Percentiles rank a stretch among this genome's conserved stretches.
Evolutionary conservation across 2,329 filamentous ascomycete species (phyloP).

Genomic region (Diaporthe batatas): DNA sequence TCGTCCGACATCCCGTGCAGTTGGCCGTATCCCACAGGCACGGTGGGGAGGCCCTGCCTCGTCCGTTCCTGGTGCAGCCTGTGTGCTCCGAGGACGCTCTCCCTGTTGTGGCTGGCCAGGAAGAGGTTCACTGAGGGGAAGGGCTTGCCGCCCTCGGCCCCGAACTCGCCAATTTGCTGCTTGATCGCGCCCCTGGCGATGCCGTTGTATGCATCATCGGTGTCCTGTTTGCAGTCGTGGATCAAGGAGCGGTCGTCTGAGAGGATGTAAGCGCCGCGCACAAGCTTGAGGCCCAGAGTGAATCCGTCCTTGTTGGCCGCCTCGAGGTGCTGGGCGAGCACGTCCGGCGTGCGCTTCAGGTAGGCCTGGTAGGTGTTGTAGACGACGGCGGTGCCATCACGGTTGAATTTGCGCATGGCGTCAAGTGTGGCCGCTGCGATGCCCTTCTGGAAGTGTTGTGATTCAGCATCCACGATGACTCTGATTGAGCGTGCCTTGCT

Average conservation of each 20-base stretch:
- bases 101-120: constrained; percentile 66
- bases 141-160: constrained; percentile 46
- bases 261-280: constrained; percentile 68
- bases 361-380: constrained; percentile 71
- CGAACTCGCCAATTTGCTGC: constrained; percentile 60
- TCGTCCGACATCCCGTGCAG: constrained; percentile 71
- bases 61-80: constrained; percentile 59
- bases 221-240: constrained; percentile 65
- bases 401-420: constrained; percentile 57
- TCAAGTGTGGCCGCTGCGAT: constrained; percentile 52
- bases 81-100: constrained; percentile 57
- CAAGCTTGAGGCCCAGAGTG: constrained; percentile 68
- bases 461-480: constrained; percentile 62
- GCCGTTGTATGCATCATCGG: constrained; percentile 64
- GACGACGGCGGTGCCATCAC: constrained; percentile 51
- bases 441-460: constrained; percentile 58
- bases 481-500: constrained; percentile 55
- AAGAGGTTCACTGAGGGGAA: constrained; percentile 64
- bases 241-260: constrained; percentile 64
- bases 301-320: constrained; percentile 60
- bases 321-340: constrained; percentile 60
- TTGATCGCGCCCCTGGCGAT: constrained; percentile 61
- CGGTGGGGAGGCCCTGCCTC: constrained; percentile 50
- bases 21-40: constrained; percentile 63
- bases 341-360: constrained; percentile 60